Conservation (phyloP, 208 protist genomes). For the Wallacemonas sp. region DNA sequence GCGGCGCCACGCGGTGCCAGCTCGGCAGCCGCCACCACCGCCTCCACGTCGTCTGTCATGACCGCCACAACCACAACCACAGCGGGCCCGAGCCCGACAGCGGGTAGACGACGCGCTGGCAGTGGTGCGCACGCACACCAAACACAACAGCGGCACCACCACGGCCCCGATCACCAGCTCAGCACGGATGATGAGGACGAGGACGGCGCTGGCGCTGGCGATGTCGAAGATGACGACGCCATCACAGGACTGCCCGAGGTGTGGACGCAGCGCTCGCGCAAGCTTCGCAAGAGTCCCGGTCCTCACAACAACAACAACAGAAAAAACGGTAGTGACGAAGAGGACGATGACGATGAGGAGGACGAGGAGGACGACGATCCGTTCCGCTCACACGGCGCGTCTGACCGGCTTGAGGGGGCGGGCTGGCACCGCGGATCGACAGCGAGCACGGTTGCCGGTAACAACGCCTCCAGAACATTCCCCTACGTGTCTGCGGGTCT, state of each 20-base stretch:
- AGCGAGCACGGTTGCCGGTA: conserved; percentile 6
- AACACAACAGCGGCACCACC: too few species aligned
- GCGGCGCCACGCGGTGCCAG: background rate
- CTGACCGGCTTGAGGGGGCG: background rate
- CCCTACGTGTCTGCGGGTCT: background rate
- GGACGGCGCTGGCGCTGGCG: background rate
- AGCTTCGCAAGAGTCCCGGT: too few species aligned
- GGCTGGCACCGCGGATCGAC: background rate
- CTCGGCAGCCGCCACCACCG: background rate
- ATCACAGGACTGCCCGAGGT: background rate
- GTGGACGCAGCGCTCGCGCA: background rate
- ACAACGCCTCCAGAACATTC: conserved; percentile 13
- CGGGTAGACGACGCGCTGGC: too few species aligned
- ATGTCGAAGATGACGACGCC: background rate
- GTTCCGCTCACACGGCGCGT: background rate
- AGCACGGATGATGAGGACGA: conserved; percentile 2
- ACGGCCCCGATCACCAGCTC: background rate
- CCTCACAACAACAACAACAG: too few species aligned
- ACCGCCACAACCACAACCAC: background rate
- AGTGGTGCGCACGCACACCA: too few species aligned
- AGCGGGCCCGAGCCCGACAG: too few species aligned
- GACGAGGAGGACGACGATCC: background rate
- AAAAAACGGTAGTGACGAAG: too few species aligned
- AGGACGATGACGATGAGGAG: too few species aligned
- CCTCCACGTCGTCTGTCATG: background rate